Conservation (phyloP, 805 yeast species). For the Danielozyma ontarioensis region DNA sequence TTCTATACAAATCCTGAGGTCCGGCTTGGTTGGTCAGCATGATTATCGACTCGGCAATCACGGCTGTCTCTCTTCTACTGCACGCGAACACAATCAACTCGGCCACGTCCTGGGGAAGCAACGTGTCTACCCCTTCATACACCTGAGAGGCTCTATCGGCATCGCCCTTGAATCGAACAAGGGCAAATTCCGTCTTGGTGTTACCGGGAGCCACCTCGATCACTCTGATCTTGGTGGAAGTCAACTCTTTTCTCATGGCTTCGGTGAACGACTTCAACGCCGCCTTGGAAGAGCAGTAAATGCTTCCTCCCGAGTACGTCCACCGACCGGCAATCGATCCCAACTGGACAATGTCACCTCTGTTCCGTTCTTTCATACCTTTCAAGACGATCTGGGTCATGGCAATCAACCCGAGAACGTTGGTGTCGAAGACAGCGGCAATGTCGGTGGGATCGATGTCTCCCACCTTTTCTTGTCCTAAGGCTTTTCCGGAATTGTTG, state of each 20-base stretch:
- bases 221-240: constrained; percentile 64
- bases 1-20: constrained; percentile 52
- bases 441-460: constrained; percentile 57
- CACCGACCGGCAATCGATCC: constrained; percentile 80
- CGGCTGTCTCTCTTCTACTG: constrained; percentile 66
- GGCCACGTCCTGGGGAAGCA: constrained; percentile 69
- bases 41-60: constrained; percentile 74
- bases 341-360: constrained; percentile 68
- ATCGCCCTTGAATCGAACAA: constrained; percentile 63
- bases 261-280: constrained; percentile 69
- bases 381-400: constrained; percentile 77
- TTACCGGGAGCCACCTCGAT: constrained; percentile 76
- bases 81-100: constrained; percentile 67
- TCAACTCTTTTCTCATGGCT: constrained; percentile 68
- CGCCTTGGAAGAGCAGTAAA: constrained; percentile 72
- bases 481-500: constrained; percentile 74
- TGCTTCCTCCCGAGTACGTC: constrained; percentile 73
- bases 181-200: constrained; percentile 73
- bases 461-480: constrained; percentile 77
- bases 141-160: constrained; percentile 54
- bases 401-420: constrained; percentile 80
- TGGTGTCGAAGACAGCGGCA: constrained; percentile 74
- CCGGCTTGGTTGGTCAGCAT: constrained; percentile 86
- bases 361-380: constrained; percentile 61
- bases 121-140: constrained; percentile 62